phyloP scores from a whole-genome alignment of 768 basidiomycete genomes.

The Lenzites betulinus region DNA sequence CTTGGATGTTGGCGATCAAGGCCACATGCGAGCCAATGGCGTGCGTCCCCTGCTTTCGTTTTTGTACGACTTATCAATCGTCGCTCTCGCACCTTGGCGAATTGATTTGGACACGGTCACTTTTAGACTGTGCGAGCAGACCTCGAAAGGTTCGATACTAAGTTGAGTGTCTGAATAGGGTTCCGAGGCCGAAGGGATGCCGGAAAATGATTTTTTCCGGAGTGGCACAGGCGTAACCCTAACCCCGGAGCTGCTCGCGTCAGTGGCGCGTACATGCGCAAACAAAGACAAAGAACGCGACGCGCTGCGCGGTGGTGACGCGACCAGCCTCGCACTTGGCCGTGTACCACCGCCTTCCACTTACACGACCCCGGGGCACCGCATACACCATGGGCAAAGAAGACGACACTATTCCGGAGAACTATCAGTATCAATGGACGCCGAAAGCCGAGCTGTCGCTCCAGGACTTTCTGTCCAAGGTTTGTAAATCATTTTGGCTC shows the following conservation, averaged over 20 bases:
- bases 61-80: constrained; percentile 3
- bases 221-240: constrained; percentile 2
- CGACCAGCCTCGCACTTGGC: background rate
- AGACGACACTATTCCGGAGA: constrained; percentile 45
- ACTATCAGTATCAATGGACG: constrained; percentile 57
- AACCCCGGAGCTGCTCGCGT: background rate
- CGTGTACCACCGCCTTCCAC: background rate
- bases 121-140: background rate
- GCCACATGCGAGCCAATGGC: constrained; percentile 2
- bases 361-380: too few species aligned
- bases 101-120: background rate
- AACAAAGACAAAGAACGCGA: constrained; percentile 24
- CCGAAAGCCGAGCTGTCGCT: constrained; percentile 44
- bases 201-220: constrained; percentile 6
- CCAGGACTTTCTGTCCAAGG: constrained; percentile 59
- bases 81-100: background rate
- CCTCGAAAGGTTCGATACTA: background rate
- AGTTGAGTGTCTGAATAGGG: background rate
- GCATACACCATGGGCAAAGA: constrained; percentile 9
- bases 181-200: background rate
- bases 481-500: constrained; percentile 23
- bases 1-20: constrained; percentile 1
- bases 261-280: constrained; percentile 18
- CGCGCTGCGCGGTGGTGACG: constrained; percentile 1
- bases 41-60: constrained; percentile 2